Conservation (phyloP, 2,329 filamentous ascomycete species). For the Niveomyces coronatus region DNA sequence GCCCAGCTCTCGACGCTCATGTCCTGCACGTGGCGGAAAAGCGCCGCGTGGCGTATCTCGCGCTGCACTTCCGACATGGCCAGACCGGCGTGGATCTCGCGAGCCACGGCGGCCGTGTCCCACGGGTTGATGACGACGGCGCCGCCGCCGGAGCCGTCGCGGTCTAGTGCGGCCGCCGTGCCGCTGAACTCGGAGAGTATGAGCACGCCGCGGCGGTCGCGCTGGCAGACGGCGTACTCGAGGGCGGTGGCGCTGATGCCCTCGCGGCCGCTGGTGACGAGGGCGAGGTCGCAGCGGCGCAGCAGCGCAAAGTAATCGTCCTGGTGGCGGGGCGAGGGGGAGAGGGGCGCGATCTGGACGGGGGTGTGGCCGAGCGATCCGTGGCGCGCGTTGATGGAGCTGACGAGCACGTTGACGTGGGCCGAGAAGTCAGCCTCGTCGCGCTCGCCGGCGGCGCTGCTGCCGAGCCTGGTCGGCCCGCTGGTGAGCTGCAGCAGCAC, state of each 20-base stretch:
- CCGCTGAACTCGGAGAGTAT: constrained; percentile 96
- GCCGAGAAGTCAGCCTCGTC: constrained; percentile 71
- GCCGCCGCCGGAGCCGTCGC: no score
- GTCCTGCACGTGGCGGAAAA: constrained; percentile 2
- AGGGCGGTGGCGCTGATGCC: constrained; percentile 97
- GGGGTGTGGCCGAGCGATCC: constrained; percentile 83
- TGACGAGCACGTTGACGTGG: constrained; percentile 81
- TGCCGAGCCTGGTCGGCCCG: constrained; percentile 69
- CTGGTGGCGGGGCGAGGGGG: constrained; percentile 79
- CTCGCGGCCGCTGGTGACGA: constrained; percentile 91
- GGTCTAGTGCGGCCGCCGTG: constrained; percentile 75
- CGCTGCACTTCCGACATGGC: constrained; percentile 61
- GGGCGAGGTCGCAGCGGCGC: constrained; percentile 76
- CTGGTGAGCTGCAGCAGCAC: constrained; percentile 93
- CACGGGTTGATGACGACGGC: constrained; percentile 96
- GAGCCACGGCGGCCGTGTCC: constrained; percentile 76
- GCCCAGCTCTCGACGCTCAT: constrained; percentile 7
- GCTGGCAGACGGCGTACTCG: constrained; percentile 89
- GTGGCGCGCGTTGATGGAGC: constrained; percentile 82
- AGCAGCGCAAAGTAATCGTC: constrained; percentile 91
- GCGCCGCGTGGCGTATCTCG: constrained; percentile 46
- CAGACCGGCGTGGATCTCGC: constrained; percentile 71
- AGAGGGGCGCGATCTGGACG: constrained; percentile 90
- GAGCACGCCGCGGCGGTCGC: constrained; percentile 72
- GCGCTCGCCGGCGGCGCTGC: constrained; percentile 60